Conservation (phyloP, 345 rosid genomes). For the Melaleuca quinquenervia region DNA sequence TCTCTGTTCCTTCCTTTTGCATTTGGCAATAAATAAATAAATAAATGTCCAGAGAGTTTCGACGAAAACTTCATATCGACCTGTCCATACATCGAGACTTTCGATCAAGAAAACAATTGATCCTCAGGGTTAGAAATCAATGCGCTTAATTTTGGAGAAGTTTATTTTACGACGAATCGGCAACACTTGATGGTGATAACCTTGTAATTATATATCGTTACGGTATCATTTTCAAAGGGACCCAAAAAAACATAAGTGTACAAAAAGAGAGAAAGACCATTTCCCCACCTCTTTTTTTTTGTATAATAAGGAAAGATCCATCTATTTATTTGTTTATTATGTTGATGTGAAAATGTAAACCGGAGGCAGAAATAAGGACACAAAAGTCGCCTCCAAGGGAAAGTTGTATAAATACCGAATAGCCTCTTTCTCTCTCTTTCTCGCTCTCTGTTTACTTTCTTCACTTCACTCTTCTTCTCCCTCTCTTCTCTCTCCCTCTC, state of each 20-base stretch:
- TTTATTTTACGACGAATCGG: background rate
- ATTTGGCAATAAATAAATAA: background rate
- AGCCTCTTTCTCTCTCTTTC: constrained; percentile 1
- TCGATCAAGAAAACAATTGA: background rate
- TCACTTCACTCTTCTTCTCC: background rate
- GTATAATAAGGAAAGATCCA: background rate
- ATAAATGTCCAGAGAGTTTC: background rate
- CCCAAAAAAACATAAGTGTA: background rate
- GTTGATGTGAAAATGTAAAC: background rate
- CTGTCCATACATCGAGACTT: background rate
- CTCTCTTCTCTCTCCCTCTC: background rate
- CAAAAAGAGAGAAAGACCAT: background rate
- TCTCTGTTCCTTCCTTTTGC: accelerated
- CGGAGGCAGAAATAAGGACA: background rate
- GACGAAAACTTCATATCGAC: no score
- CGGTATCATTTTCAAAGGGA: background rate
- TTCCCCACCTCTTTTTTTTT: background rate
- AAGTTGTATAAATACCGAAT: background rate
- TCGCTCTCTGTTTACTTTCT: constrained; percentile 9
- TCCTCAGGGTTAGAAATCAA: no score
- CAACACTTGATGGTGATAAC: no score
- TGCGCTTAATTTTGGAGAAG: background rate
- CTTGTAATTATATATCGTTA: no score
- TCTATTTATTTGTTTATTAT: background rate
- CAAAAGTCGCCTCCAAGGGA: background rate